Base-by-base conservation (phyloP, 2,329 filamentous ascomycete genomes). In the Trichoderma guizhouense region DNA sequence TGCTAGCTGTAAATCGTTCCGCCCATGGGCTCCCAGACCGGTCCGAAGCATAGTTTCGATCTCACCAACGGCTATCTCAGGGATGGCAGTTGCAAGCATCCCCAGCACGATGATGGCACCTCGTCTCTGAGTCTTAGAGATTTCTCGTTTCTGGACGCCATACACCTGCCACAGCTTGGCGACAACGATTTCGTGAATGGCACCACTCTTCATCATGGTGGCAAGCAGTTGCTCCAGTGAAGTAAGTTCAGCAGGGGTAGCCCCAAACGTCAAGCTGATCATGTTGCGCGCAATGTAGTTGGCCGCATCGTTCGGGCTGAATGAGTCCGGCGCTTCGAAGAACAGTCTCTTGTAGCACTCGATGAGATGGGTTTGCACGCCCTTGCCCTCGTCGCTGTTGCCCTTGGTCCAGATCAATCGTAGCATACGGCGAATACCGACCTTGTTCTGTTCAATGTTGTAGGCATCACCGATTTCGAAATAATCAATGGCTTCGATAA, bases 371-470 rank as follows among this genome's bases (percentile, higher is more conserved):
- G 93, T 93, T 80, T 99, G 97, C 2, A 99, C 95, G 71, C 96
- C 96, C 83, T 98, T 99, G 77, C 97, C 96, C 85, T 99, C 97
- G 78, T 99, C 96, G 77, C 94, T 98, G 83, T 98, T 99, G 76
- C 96, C 95, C 83, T 99, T 99, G 74, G 96, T 99, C 96, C 96
- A 99, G 81, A 99, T 99, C 24, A 99, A 86, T 68, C 95, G 91
- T 74, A 99, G 87, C 96, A 99, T 99, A 71, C 94, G 92, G 72
- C 95, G 90, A 78, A 99, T 98, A 71, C 97, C 96, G 51, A 92
- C 84, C 81, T 97, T 95, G 79, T 97, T 94, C 76, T 96, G 93
- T 80, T 98, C 93, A 72, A 99, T 92, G 81, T 97, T 96, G 86
- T 98, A 98, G 7, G 95, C 95, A 80, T 99, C 95, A 58, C 96